Percentiles rank a stretch among this genome's conserved stretches.
Conservation (phyloP, 2,329 filamentous ascomycete species). For the Penicillium sp. region DNA sequence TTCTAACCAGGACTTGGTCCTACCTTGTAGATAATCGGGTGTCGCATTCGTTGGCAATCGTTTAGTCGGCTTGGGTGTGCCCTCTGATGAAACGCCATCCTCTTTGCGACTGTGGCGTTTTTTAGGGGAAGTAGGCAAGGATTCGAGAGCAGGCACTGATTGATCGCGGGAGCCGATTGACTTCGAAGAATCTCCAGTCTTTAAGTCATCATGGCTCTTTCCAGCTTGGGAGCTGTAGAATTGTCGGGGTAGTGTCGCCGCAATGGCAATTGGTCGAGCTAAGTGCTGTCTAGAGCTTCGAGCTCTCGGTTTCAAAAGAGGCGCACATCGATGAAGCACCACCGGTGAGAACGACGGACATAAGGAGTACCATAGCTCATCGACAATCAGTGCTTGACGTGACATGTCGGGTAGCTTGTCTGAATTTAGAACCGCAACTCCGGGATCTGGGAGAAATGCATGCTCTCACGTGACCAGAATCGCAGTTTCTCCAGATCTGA, state of each 20-base stretch:
- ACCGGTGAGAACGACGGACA: slow-evolving; percentile 36
- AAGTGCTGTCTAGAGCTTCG: slow-evolving; percentile 6
- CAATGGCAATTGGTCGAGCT: slow-evolving; percentile 2
- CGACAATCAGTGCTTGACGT: slow-evolving; percentile 30
- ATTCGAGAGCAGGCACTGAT: too few relatives aligned
- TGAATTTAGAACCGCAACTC: slow-evolving; percentile 6
- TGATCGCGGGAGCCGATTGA: background rate
- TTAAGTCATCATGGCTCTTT: background rate
- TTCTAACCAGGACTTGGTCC: slow-evolving; percentile 25
- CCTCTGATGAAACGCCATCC: too few relatives aligned
- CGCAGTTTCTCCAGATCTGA: too few relatives aligned
- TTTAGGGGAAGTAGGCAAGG: too few relatives aligned
- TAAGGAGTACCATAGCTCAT: slow-evolving; percentile 44
- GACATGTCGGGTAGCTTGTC: slow-evolving; percentile 33
- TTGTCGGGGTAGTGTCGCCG: background rate
- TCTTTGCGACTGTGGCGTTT: too few relatives aligned
- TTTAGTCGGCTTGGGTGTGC: too few relatives aligned
- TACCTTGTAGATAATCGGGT: slow-evolving; percentile 4
- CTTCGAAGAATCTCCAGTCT: background rate
- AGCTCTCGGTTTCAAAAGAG: slow-evolving; percentile 11
- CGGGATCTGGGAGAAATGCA: slow-evolving; percentile 7
- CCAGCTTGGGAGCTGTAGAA: slow-evolving; percentile 17
- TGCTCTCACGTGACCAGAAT: slow-evolving; percentile 14
- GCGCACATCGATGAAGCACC: slow-evolving; percentile 16
- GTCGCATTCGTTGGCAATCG: too few relatives aligned